phyloP scores from a whole-genome alignment of 768 basidiomycete genomes.

The Boletus vinaceobasis region DNA sequence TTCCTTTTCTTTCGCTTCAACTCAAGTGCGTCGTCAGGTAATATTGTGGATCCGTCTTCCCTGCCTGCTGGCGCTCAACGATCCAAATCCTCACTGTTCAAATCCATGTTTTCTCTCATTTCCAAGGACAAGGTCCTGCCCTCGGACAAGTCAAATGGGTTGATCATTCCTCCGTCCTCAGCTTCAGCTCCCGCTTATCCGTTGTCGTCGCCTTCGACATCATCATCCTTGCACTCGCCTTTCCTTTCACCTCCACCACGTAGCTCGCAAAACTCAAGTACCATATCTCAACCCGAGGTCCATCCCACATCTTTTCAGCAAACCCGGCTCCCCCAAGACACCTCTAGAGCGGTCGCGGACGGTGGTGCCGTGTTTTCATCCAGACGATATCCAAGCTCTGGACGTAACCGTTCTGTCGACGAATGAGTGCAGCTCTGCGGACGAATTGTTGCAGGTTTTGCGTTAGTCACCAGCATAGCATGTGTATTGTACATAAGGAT shows the following conservation, averaged over 20 bases:
- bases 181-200: constrained; percentile 14
- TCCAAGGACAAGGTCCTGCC: constrained; percentile 41
- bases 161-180: constrained; percentile 61
- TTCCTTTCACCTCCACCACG: constrained; percentile 27
- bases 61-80: constrained; percentile 31
- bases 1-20: neutral
- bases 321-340: constrained; percentile 33
- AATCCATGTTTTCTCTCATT: constrained; percentile 53
- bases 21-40: constrained; percentile 7
- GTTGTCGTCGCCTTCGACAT: constrained; percentile 30
- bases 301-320: constrained; percentile 25
- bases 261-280: constrained; percentile 9
- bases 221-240: constrained; percentile 17
- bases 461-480: neutral
- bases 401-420: constrained; percentile 3
- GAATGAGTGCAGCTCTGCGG: constrained; percentile 7
- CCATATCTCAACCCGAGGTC: constrained; percentile 33
- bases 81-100: constrained; percentile 64
- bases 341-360: constrained; percentile 2
- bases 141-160: constrained; percentile 57
- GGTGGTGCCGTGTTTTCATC: constrained; percentile 23
- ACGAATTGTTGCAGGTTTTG: neutral
- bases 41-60: constrained; percentile 21
- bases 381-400: constrained; percentile 14
- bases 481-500: constrained; percentile 1